Conservation (phyloP, 495 filamentous ascomycete species). For the Aspergillus hancockii region DNA sequence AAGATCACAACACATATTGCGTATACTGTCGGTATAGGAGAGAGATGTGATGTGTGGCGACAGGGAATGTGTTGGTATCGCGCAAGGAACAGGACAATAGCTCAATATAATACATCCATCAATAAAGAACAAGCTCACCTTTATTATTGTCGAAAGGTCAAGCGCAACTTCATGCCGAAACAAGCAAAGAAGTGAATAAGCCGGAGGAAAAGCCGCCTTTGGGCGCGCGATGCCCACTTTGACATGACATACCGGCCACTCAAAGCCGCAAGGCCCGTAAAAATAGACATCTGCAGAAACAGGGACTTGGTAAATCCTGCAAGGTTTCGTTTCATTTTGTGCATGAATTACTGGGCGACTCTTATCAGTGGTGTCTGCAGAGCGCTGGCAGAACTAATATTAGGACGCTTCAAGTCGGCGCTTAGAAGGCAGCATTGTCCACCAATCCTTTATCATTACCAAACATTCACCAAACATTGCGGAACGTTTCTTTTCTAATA, state of each 20-base stretch:
- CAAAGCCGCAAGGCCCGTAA: background rate
- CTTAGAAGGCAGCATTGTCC: slow-evolving; percentile 17
- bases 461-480: background rate
- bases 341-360: slow-evolving; percentile 2
- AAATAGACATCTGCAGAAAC: slow-evolving; percentile 1
- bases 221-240: background rate
- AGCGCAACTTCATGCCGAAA: background rate
- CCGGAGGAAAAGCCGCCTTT: background rate
- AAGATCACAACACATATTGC: slow-evolving; percentile 17
- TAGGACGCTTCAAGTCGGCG: slow-evolving; percentile 12
- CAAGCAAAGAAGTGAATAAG: background rate
- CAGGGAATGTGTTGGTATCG: slow-evolving; percentile 7
- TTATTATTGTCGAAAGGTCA: background rate
- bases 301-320: background rate
- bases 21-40: slow-evolving; percentile 23
- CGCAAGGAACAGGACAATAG: slow-evolving; percentile 7
- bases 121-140: background rate
- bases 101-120: slow-evolving; percentile 8
- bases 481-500: slow-evolving; percentile 3
- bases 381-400: slow-evolving; percentile 22
- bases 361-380: slow-evolving; percentile 13
- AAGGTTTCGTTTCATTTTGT: slow-evolving; percentile 21
- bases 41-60: slow-evolving; percentile 5
- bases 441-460: slow-evolving; percentile 19
- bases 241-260: background rate